These are phyloP conservation scores for Periconia digitata DNA, from an alignment of 2,329 filamentous ascomycete species.

Conservation along the genomic window DNA sequence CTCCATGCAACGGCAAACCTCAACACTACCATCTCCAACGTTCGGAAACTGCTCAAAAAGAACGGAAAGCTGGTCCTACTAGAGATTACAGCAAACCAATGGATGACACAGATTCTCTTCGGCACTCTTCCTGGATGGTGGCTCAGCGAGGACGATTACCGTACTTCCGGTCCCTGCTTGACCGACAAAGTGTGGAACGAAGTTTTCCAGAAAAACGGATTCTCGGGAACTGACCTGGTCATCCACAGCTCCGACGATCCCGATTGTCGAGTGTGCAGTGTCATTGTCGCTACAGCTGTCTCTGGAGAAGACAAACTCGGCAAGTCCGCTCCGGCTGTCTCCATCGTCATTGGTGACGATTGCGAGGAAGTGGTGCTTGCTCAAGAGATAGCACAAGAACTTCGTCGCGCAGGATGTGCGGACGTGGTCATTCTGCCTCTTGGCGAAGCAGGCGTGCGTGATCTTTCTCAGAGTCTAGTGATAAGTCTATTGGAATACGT, in stretches of 20 bases:
- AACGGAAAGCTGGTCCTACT: slow-evolving; percentile 2
- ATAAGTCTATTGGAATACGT: neutral
- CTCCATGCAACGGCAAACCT: slow-evolving; percentile 1
- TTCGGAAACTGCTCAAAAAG: slow-evolving; percentile 1
- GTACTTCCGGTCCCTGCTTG: slow-evolving; percentile 24
- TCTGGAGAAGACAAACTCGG: neutral
- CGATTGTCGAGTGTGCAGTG: neutral
- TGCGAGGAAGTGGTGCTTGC: neutral
- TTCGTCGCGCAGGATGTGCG: too few relatives aligned
- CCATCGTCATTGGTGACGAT: neutral
- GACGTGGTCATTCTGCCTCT: neutral
- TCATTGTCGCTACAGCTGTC: slow-evolving; percentile 5
- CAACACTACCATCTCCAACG: neutral
- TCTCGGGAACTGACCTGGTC: slow-evolving; percentile 22
- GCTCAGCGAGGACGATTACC: neutral
- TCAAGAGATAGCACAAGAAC: neutral
- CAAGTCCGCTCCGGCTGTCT: neutral
- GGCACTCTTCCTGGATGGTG: slow-evolving; percentile 1
- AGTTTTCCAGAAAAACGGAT: slow-evolving; percentile 31
- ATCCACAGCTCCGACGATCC: slow-evolving; percentile 1
- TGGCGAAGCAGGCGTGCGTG: neutral
- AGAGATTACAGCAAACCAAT: neutral
- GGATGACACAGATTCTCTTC: neutral
- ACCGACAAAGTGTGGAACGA: slow-evolving; percentile 34
- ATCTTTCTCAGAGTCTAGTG: neutral